phyloP scores from a whole-genome alignment of 192 early-diverging fungal genomes.

The Rhizophagus sp. region DNA sequence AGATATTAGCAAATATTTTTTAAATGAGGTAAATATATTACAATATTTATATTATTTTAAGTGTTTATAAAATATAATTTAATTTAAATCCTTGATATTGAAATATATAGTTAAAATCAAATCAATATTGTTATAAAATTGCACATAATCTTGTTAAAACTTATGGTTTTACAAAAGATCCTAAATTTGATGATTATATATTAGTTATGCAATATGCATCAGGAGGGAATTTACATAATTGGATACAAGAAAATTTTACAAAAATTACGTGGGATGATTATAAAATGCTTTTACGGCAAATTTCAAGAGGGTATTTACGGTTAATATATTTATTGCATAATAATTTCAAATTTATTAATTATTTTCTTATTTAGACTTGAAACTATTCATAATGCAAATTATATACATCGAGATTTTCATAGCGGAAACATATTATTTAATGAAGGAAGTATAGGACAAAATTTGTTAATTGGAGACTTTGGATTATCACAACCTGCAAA shows the following conservation, averaged over 20 bases:
- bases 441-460: too few relatives aligned
- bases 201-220: neutral
- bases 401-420: slow-evolving; percentile 7
- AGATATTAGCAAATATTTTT: neutral
- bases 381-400: neutral
- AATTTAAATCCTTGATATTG: neutral
- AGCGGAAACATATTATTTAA: slow-evolving; percentile 1
- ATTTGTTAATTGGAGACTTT: too few relatives aligned
- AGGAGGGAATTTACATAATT: neutral
- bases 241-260: neutral
- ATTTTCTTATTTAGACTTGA: neutral
- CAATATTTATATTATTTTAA: too few relatives aligned
- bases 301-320: neutral
- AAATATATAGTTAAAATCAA: neutral
- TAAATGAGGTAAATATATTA: slow-evolving; percentile 9
- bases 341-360: too few relatives aligned
- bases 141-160: too few relatives aligned
- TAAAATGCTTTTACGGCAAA: neutral
- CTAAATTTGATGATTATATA: neutral
- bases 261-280: neutral
- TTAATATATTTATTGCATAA: too few relatives aligned
- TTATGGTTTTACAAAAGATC: neutral
- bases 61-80: too few relatives aligned
- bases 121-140: too few relatives aligned
- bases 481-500: too few relatives aligned